Base-by-base conservation (phyloP, 1,284 basidiomycete species). In the Grifola frondosa region DNA sequence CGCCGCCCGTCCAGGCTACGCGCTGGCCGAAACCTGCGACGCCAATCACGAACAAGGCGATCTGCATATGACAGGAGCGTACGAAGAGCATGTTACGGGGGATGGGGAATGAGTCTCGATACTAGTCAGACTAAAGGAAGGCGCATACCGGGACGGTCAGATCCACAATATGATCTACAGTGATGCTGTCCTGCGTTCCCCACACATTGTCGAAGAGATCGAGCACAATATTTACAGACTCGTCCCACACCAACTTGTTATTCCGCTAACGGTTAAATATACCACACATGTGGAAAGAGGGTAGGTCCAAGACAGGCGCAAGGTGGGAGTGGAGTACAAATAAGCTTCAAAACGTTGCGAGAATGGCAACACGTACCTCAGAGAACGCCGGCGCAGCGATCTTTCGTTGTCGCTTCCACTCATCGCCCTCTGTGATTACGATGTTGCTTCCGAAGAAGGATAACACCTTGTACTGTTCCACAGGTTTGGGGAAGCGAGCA, bases 381-480 rank as follows among this genome's bases (percentile, higher is more conserved):
- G 66, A 70, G 49, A 73, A 72, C 2, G 66, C 61, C 2, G 70
- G 70, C 5, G 65, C 65, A 23, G 62, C 49, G 23, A 73, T 73
- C 58, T 76, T 78, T 29, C 80, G 64, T 49, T 79, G 78, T 34
- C 71, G 71, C 52, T 80, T 78, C 79, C 79, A 81, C 50, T 78
- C 69, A n/a, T 79, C 74, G 15, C 72, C 73, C 53, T 81, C 80
- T 0, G 77, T 75, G 1, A 70, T 71, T n/a, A 82, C 67, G 40
- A 82, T 75, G 46, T 83, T 82, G 5, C 59, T 51, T 6, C 79
- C 79, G 54, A 73, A 73, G 33, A 67, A 58, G 1, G 51, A 37
- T 16, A 74, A 53, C 6, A 61, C 44, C 6, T 31, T 45, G 46
- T 74, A 74, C 23, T 51, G 44, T 4, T 52, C 19, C 1, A 66